phyloP scores from a whole-genome alignment of 1,139 yeast species.

The Suhomyces terraborum region DNA sequence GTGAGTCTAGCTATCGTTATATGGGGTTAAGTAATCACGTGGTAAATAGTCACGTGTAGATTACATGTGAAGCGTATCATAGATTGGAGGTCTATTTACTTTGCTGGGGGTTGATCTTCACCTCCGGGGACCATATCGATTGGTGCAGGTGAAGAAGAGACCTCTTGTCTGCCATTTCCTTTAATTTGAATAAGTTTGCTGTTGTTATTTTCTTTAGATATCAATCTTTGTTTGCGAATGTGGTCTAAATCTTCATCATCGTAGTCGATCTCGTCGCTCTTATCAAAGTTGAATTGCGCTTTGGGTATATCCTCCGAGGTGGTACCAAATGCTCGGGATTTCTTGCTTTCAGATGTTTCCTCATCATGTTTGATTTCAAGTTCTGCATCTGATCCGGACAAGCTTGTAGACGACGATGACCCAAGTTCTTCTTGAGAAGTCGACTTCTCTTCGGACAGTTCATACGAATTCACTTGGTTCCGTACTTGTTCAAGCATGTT shows the following conservation, averaged over 20 bases:
- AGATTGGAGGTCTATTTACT: not conserved
- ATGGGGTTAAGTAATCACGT: conserved; percentile 5
- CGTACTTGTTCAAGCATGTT: conserved; percentile 23
- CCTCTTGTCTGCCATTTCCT: conserved; percentile 27
- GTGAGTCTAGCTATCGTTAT: not conserved
- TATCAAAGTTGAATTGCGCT: conserved; percentile 21
- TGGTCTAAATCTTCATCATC: conserved; percentile 26
- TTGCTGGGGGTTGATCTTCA: conserved; percentile 1
- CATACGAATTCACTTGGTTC: conserved; percentile 24
- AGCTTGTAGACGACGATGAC: conserved; percentile 2
- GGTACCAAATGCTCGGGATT: conserved; percentile 14
- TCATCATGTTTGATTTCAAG: conserved; percentile 16
- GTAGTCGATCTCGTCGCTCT: conserved; percentile 20
- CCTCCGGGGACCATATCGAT: conserved; percentile 8
- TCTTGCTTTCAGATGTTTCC: conserved; percentile 9
- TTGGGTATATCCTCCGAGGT: conserved; percentile 1
- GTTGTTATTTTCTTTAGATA: conserved; percentile 31
- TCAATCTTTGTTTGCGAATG: conserved; percentile 37
- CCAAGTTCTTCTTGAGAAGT: conserved; percentile 13
- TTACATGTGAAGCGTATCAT: not conserved
- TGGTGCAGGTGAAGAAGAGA: conserved; percentile 25
- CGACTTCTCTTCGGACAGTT: conserved; percentile 22
- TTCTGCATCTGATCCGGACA: conserved; percentile 4
- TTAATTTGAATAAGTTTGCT: conserved; percentile 30
- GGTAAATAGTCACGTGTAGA: not conserved